These are phyloP conservation scores for Candida namnaoensis DNA, from an alignment of 805 yeast species.

Conservation along the genomic window DNA sequence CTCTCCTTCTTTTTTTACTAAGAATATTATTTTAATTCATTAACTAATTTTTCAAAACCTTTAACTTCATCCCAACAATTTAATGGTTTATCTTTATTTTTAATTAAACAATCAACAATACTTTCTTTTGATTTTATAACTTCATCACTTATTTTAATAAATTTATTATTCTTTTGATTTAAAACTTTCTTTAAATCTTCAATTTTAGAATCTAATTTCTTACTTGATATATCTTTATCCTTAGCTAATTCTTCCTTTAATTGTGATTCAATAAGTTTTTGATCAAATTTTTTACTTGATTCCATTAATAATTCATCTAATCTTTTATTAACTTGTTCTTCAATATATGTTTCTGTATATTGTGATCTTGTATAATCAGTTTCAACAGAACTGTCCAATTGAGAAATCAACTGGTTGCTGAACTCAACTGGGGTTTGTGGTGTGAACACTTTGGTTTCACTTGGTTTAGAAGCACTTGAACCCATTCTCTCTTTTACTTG, in stretches of 20 bases:
- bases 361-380: constrained; percentile 67
- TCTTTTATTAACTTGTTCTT: constrained; percentile 53
- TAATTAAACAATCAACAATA: constrained; percentile 49
- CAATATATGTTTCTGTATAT: constrained; percentile 55
- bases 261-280: constrained; percentile 34
- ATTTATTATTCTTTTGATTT: constrained; percentile 23
- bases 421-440: constrained; percentile 64
- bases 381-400: constrained; percentile 54
- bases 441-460: constrained; percentile 54
- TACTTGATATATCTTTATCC: constrained; percentile 20
- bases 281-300: constrained; percentile 42
- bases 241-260: constrained; percentile 24
- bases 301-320: constrained; percentile 45
- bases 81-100: constrained; percentile 56
- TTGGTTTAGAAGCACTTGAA: constrained; percentile 47
- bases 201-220: constrained; percentile 32
- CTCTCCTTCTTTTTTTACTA: not conserved
- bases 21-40: constrained; percentile 26
- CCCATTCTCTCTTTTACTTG: constrained; percentile 35
- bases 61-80: constrained; percentile 81
- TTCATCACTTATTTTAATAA: constrained; percentile 26
- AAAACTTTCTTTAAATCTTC: constrained; percentile 26
- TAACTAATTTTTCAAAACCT: constrained; percentile 52
- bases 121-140: constrained; percentile 36
- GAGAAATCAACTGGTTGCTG: constrained; percentile 53